Evolutionary conservation across 2,329 filamentous ascomycete genomes (phyloP), one percentile per base, ranked within the genome.

Genomic region (Trichoderma endophyticum): DNA sequence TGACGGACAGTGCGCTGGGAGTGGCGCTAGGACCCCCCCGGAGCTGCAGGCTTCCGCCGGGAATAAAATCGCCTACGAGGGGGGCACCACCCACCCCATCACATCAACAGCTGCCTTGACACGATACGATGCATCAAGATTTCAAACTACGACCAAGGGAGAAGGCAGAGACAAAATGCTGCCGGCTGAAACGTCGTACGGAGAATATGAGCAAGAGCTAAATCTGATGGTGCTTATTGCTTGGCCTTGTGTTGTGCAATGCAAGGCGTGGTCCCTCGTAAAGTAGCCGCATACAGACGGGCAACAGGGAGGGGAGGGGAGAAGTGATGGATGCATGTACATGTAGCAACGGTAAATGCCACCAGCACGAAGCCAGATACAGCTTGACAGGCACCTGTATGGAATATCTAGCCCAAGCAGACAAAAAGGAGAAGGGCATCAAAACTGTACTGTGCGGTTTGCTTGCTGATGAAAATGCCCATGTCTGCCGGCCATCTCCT

Each of bases 11-110:
- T 51, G 65, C 54, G 65, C 65, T 60, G 65, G 65, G 54, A 56
- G 32, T 56, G 68, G 68, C 60, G 68, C 60, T 57, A 32, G 18
- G 39, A 9, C 36, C 39, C 28, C 18, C 60, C 60, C 68, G 32
- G 64, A 34, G 48, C 68, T 64, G 68, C 67, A 70, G 39, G 59
- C 48, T 64, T 36, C 68, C 68, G 60, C 68, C 68, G 68, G 60
- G 51, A 71, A 71, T 71, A 71, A 64, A 71, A 59, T 71, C 66
- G 66, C 66, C 66, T 70, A 54, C 30, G 21, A 70, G 36, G 12
- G 39, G 36, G 39, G 39, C 15, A n/a, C 15, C 39, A 43, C 15
- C 28, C 39, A 36, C 34, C 63, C 59, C 32, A 36, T 61, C 32
- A 15, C 34, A 34, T 39, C 26, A 57, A 62, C n/a, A 70, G 57